Conservation (phyloP, 176 grass and related monocot species). For the Eleusine indica region DNA sequence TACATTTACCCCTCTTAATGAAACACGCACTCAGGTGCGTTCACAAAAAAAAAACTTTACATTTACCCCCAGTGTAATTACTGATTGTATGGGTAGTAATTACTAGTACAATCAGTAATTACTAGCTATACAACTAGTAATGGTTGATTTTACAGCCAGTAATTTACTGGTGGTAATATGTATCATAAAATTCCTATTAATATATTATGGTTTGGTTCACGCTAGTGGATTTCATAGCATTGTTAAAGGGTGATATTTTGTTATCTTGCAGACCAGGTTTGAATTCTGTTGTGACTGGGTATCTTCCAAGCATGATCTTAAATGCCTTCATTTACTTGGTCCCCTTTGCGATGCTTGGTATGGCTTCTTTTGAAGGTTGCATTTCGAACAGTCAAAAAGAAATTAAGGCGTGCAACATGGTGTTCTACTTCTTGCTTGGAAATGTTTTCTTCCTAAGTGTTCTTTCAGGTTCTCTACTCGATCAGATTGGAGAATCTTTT, state of each 20-base stretch:
- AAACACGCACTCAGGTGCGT: no score
- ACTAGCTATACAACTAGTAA: no score
- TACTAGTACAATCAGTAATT: no score
- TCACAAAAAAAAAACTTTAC: no score
- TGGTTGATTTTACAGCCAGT: no score
- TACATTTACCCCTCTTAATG: no score
- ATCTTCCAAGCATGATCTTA: conserved; percentile 83
- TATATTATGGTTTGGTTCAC: neutral
- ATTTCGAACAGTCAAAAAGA: conserved; percentile 69
- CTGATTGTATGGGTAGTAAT: no score
- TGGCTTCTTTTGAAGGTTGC: conserved; percentile 74
- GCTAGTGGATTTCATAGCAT: conserved; percentile 6
- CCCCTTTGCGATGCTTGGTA: conserved; percentile 73
- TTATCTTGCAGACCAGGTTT: conserved; percentile 75
- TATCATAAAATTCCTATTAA: neutral
- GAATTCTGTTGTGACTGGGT: conserved; percentile 76
- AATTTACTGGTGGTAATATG: no score
- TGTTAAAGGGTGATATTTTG: conserved; percentile 9
- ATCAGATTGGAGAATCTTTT: conserved; percentile 83
- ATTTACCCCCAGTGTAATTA: no score
- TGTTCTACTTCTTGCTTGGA: conserved; percentile 93
- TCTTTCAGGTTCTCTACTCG: conserved; percentile 77
- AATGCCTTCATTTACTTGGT: conserved; percentile 89
- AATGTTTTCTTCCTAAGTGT: conserved; percentile 92
- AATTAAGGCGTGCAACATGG: conserved; percentile 88